These are phyloP conservation scores for Apiospora kogelbergensis DNA, from an alignment of 2,329 filamentous ascomycete species.

Conservation along the genomic window DNA sequence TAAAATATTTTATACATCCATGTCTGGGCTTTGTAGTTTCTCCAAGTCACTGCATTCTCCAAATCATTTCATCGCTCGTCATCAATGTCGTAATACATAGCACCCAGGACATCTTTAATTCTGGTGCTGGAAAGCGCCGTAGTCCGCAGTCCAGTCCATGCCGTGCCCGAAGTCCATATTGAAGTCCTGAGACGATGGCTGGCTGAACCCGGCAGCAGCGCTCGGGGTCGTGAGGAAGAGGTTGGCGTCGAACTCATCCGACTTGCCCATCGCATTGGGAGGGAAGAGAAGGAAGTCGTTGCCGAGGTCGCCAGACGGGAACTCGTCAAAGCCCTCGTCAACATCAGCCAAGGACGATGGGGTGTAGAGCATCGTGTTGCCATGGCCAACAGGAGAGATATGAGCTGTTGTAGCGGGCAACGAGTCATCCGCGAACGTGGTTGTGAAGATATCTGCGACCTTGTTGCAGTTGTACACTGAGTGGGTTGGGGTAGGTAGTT, in stretches of 20 bases:
- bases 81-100: constrained; percentile 10
- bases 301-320: constrained; percentile 41
- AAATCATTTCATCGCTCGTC: constrained; percentile 9
- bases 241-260: constrained; percentile 36
- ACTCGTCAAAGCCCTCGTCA: constrained; percentile 66
- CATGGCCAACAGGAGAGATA: constrained; percentile 68
- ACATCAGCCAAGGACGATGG: constrained; percentile 60
- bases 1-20: constrained; percentile 3
- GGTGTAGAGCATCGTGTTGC: constrained; percentile 68
- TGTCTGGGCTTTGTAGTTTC: background rate
- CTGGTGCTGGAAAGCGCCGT: constrained; percentile 20
- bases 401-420: constrained; percentile 47
- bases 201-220: constrained; percentile 50
- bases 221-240: constrained; percentile 51
- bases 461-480: constrained; percentile 43
- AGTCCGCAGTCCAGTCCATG: constrained; percentile 31
- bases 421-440: constrained; percentile 38
- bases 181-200: constrained; percentile 52
- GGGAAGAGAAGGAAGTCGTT: constrained; percentile 67
- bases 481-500: constrained; percentile 52
- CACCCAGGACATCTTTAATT: constrained; percentile 10
- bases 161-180: constrained; percentile 26
- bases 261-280: constrained; percentile 37
- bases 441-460: constrained; percentile 41
- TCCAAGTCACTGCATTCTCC: background rate